phyloP scores from a whole-genome alignment of 208 protist species.

The Wallacemonas collosoma region DNA sequence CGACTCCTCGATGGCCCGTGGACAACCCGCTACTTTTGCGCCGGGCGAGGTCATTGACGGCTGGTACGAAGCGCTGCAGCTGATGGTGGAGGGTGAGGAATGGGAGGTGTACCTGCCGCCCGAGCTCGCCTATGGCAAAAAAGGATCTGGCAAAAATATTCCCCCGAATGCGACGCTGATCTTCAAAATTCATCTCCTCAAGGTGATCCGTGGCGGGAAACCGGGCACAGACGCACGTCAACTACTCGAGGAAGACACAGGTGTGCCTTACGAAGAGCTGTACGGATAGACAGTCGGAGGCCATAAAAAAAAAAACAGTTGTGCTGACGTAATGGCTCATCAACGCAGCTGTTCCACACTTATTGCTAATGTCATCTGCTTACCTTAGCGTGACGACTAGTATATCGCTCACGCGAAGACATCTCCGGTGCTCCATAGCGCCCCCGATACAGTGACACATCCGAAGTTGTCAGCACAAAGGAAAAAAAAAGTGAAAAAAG shows the following conservation, averaged over 20 bases:
- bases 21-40: conserved; percentile 53
- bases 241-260: conserved; percentile 30
- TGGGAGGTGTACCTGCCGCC: conserved; percentile 57
- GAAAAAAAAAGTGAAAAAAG: no score
- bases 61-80: conserved; percentile 64
- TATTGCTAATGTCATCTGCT: no score
- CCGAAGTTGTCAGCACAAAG: no score
- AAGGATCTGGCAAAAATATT: conserved; percentile 35
- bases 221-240: conserved; percentile 20
- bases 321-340: no score
- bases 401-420: no score
- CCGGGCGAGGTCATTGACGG: conserved; percentile 38
- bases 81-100: conserved; percentile 57
- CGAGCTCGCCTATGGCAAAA: conserved; percentile 50
- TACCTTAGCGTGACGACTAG: no score
- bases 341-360: no score
- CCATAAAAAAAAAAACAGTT: no score
- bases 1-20: conserved; percentile 53
- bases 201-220: conserved; percentile 38
- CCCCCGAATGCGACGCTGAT: conserved; percentile 38
- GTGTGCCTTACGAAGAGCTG: conserved; percentile 29
- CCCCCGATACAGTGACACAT: no score
- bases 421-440: no score
- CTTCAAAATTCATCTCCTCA: conserved; percentile 56
- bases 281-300: background rate